Evolutionary conservation across 169 alveolate genomes (phyloP), one percentile per base, ranked within the genome.

Genomic region (Miamiensis avidus): DNA sequence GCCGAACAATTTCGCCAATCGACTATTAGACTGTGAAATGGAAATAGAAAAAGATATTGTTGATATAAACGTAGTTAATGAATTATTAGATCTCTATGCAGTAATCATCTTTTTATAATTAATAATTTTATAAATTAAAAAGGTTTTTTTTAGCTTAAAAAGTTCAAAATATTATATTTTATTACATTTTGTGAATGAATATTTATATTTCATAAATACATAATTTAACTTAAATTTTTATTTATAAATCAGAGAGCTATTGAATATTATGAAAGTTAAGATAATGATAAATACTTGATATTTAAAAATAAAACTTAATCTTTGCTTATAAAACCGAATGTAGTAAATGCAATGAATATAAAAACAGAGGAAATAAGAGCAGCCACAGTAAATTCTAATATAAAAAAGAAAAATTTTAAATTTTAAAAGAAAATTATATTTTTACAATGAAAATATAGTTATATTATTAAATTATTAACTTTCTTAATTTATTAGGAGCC

Each of bases 301-400:
- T 77, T 77, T 77, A 77, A 77, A 33, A 77, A 77, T 77, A 77
- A 77, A 77, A 77, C 82, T 20, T 33, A 77, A 77, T 31, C 82
- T 15, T 72, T 77, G 31, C 33, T 77, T 26, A 29, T 77, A n/a
- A 77, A 33, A 29, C 82, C 82, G 20, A 77, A 77, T 34, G 82
- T 77, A 0, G 28, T 69, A 28, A 33, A 64, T 15, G 82, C 82
- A 1, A 77, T 77, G 82, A 77, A 49, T 20, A 49, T 11, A 11
- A 49, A 49, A 49, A 20, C 20, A 11, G 69, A 49, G 69, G 69
- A 49, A 49, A 49, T 49, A 4, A 49, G 69, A 49, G 4, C 4
- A 49, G 20, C 4, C 20, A 49, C 69, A 49, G 69, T 49, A 49
- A 49, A 49, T n/a, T n/a, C n/a, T n/a, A n/a, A n/a, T n/a, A n/a